These are phyloP conservation scores for Naematelia encephala DNA, from an alignment of 768 basidiomycete species.

Conservation along the genomic window DNA sequence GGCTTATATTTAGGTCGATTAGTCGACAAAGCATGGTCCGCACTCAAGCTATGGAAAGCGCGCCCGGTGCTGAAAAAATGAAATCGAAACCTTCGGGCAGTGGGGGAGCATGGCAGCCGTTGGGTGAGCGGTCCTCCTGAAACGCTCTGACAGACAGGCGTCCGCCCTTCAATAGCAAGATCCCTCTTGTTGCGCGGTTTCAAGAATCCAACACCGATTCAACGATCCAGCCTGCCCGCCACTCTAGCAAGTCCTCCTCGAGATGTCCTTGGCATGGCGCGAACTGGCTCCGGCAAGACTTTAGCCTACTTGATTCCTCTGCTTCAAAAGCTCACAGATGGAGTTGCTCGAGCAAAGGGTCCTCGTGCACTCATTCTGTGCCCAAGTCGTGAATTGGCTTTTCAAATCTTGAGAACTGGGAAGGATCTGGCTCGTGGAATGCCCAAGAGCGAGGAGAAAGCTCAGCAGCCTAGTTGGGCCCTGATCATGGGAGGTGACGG, in stretches of 20 bases:
- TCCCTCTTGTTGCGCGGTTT: slow-evolving; percentile 89
- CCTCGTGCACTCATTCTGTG: slow-evolving; percentile 82
- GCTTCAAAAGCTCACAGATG: slow-evolving; percentile 75
- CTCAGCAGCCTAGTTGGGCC: slow-evolving; percentile 75
- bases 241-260: slow-evolving; percentile 78
- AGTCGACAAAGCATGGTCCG: background rate
- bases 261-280: slow-evolving; percentile 96
- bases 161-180: slow-evolving; percentile 19
- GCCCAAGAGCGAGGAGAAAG: slow-evolving; percentile 53
- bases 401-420: slow-evolving; percentile 90
- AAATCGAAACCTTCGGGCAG: background rate
- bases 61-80: background rate
- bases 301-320: slow-evolving; percentile 93
- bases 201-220: slow-evolving; percentile 92
- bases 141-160: slow-evolving; percentile 14
- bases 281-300: slow-evolving; percentile 96
- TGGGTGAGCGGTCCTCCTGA: slow-evolving; percentile 20
- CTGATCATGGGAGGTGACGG: slow-evolving; percentile 93
- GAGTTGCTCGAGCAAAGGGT: slow-evolving; percentile 74
- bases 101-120: slow-evolving; percentile 22
- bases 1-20: too few species aligned
- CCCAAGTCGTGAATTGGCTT: slow-evolving; percentile 87
- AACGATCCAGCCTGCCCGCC: slow-evolving; percentile 80
- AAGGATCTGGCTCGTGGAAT: slow-evolving; percentile 88
- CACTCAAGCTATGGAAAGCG: background rate